Evolutionary conservation across 2,329 filamentous ascomycete genomes (phyloP), one percentile per base, ranked within the genome.

Genomic region (Colletotrichum sp.): DNA sequence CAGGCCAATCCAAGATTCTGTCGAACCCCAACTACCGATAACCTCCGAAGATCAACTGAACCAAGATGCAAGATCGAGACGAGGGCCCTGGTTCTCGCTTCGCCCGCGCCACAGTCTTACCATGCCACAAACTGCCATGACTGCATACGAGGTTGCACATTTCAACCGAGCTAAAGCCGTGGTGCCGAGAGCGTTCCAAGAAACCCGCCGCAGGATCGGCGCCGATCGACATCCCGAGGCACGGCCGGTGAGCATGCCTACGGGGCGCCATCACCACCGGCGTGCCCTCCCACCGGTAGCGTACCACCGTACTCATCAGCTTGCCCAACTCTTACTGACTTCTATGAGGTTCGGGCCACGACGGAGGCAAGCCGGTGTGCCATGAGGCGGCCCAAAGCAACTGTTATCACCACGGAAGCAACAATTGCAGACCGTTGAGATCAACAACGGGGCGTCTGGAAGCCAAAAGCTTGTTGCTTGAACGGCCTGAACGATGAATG

Each of bases 21-120:
- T 69, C 29, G 27, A 30, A 65, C 44, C 39, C 57, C 73, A 73
- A 76, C 70, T 73, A 61, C 73, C 73, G 70, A 69, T 76, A 76
- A 76, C 64, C 70, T 76, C 74, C 70, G 70, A 69, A 39, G 74
- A 76, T 69, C 64, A 52, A 49, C 59, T 61, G 49, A 36, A n/a
- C 70, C 70, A 66, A 61, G 49, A 76, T 74, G 64, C 64, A 30
- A 74, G 74, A 72, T 76, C 63, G 59, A 67, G 39, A 32, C 30
- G 57, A 70, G 29, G 69, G 22, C 67, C 67, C 61, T 36, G 55
- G 63, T 69, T 5, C 63, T 76, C 52, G 63, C 32, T 63, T 68
- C 63, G 32, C 49, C 59, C 44, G 63, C 55, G 73, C 69, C 69
- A 67, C 69, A 68, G 27, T 27, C 25, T 27, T 22, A 59, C 70